Percentiles rank a stretch among this genome's conserved stretches.
phyloP scores from a whole-genome alignment of 2,329 filamentous ascomycete species.

The Pseudonectria foliicola region DNA sequence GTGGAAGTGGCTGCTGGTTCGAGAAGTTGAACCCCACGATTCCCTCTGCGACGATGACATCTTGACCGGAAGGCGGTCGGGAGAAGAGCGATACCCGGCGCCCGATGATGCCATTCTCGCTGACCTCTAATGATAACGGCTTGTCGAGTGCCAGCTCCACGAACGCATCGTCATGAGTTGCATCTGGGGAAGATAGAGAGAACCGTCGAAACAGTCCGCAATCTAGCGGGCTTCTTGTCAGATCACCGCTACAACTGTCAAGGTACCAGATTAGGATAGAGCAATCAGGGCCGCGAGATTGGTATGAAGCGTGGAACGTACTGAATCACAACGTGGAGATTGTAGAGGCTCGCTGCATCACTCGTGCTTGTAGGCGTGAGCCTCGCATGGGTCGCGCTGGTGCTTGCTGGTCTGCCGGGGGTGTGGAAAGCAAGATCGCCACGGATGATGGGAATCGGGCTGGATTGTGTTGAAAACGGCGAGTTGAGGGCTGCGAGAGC shows the following conservation, averaged over 20 bases:
- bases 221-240: conserved; percentile 32
- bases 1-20: conserved; percentile 3
- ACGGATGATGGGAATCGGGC: conserved; percentile 8
- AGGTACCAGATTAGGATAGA: too few relatives aligned
- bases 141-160: conserved; percentile 29
- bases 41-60: conserved; percentile 36
- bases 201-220: conserved; percentile 38
- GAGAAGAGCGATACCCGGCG: conserved; percentile 37
- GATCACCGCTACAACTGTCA: conserved; percentile 37
- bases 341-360: conserved; percentile 9
- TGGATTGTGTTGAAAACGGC: conserved; percentile 7
- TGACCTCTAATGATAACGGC: conserved; percentile 38
- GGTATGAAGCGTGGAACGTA: conserved; percentile 21
- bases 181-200: conserved; percentile 17
- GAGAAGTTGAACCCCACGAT: conserved; percentile 43
- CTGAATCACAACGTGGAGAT: conserved; percentile 38
- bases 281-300: too few relatives aligned
- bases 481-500: conserved; percentile 38
- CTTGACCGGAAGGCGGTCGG: conserved; percentile 14
- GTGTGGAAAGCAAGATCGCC: conserved; percentile 40
- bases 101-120: conserved; percentile 41
- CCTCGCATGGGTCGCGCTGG: conserved; percentile 35
- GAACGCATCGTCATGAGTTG: conserved; percentile 8
- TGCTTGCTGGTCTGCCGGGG: conserved; percentile 29
- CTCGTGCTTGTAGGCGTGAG: conserved; percentile 27